Evolutionary conservation across 179 eudicot species (phyloP), one percentile per base, ranked within the genome.

Genomic region (Vitellaria paradoxa): DNA sequence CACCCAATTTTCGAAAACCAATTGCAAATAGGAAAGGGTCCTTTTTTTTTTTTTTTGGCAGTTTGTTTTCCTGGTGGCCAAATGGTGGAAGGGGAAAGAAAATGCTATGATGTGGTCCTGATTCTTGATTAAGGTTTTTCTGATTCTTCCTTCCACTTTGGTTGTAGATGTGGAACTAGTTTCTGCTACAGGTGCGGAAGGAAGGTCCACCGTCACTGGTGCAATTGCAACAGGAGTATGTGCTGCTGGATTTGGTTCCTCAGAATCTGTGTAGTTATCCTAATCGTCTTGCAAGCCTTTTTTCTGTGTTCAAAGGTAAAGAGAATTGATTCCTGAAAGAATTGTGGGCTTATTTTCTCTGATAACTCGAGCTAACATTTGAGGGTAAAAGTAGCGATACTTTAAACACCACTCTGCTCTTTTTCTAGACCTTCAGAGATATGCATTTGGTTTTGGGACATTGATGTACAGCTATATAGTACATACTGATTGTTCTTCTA

Each of bases 141-240:
- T 76, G 7, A 75, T 56, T 46, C 42, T 50, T 74, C 50, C 6
- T 42, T 5, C 74, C n/a, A 55, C 21, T 81, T 37, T 53, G 65
- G 52, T 10, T 73, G 75, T 30, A 81, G 83, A 62, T 81, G 86
- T 42, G 73, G 84, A 23, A 70, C 75, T 9, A 69, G 50, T n/a
- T 84, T 82, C 62, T 81, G 85, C 80, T 84, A 84, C 80, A 84
- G 65, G 67, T 86, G 86, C n/a, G 85, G 87, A 10, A 53, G 70
- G 66, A 73, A 53, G 60, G 80, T 80, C 37, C 65, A 82, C 21
- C 56, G 64, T 0, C 80, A 71, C 60, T 71, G 80, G 82, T 85
- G 88, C 47, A 37, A 47, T 12, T 85, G 87, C 70, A 76, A 62
- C 71, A 23, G 42, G 18, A 23, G 67, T 62, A 14, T 64, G 9